These are phyloP conservation scores for Macrophomina tecta DNA, from an alignment of 2,329 filamentous ascomycete species.

Conservation along the genomic window DNA sequence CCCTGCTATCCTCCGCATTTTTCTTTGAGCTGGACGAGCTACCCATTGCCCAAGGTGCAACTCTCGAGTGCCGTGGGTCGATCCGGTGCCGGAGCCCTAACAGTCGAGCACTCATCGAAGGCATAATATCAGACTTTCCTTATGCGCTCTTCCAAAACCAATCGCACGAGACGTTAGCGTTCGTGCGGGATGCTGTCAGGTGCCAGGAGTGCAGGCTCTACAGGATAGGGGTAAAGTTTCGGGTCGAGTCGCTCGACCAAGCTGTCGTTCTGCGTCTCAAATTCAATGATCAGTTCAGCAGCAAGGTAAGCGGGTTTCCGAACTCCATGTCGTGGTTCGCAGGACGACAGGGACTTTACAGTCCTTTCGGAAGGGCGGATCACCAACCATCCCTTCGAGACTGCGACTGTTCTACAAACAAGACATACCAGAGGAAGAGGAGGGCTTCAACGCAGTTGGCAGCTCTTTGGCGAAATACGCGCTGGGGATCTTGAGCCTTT, in stretches of 20 bases:
- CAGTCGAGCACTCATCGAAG: conserved; percentile 1
- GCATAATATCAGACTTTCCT: neutral
- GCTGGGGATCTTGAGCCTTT: too few relatives aligned
- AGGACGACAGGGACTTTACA: neutral
- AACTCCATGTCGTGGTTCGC: conserved; percentile 5
- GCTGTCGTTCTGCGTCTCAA: neutral
- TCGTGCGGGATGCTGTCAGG: neutral
- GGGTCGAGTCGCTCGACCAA: neutral
- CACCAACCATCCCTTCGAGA: neutral
- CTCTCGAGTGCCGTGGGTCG: neutral
- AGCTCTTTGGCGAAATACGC: neutral
- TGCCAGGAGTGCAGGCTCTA: neutral
- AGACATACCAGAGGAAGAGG: neutral
- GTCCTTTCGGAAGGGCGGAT: conserved; percentile 1
- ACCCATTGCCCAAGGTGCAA: neutral
- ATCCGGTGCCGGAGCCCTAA: neutral
- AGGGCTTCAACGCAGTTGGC: neutral
- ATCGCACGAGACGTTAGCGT: neutral
- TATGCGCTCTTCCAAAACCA: conserved; percentile 2
- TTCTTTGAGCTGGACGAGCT: conserved; percentile 5
- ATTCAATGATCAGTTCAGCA: conserved; percentile 3
- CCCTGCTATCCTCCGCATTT: neutral
- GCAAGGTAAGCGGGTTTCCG: conserved; percentile 1
- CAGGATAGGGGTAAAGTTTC: neutral
- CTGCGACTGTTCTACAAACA: neutral